Base-by-base conservation (phyloP, 2,329 filamentous ascomycete species). In the Trichoderma aggressivum region DNA sequence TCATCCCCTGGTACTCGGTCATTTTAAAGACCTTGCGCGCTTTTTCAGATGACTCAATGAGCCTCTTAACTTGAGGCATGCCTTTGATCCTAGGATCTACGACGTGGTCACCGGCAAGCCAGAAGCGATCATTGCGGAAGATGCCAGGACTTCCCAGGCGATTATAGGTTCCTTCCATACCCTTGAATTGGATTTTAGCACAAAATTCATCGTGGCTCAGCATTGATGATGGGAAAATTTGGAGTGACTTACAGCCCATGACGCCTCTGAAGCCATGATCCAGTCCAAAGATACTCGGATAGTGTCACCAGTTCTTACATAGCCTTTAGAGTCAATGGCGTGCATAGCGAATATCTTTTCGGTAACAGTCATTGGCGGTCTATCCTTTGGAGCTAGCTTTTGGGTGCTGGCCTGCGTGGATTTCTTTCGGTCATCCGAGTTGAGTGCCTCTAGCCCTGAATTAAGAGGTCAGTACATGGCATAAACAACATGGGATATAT, bases 121-220 rank as follows among this genome's bases (percentile, higher is more conserved):
- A 86, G 73, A 86, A 82, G 0, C 84, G 77, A 72, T 86, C 84
- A 66, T 86, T 86, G 10, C 85, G 82, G 71, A 81, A 85, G n/a
- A 84, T 82, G 4, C 81, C 79, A 0, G 83, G 82, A 14, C 76
- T 73, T 3, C 82, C 81, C 8, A 86, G 74, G 4, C 75, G 66
- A 5, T 82, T 76, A 73, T 84, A 83, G 5, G 80, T 82, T 50
- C 75, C 75, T 36, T 81, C 78, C 83, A 85, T 85, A 53, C 80
- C 79, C 66, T 69, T 39, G 18, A 30, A 7, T 4, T 16, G 8
- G 6, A 26, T 5, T 3, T 66, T 30, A 66, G 18, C 16, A 30
- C 11, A 1, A 7, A 5, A 0, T 30, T 30, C 0, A 21, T 7
- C 32, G 6, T 6, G 6, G 11, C 1, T 10, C 10, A 55, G 21